Evolutionary conservation across 495 filamentous ascomycete genomes (phyloP).

Genomic region (Annulohypoxylon maeteangense): DNA sequence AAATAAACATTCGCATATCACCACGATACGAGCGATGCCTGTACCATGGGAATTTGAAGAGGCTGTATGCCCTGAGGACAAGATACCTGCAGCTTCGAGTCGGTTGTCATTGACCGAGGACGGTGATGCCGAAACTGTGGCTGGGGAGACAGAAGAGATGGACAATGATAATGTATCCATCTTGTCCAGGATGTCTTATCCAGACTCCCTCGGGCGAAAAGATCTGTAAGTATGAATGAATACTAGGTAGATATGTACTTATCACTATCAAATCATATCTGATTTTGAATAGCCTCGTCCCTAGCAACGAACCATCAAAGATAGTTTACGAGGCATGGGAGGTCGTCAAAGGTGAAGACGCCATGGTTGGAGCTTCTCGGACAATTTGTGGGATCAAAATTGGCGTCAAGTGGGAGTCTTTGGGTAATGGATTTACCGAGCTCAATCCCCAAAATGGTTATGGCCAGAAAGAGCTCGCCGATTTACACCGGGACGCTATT

Average conservation of each 20-base stretch:
- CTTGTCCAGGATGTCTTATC: conserved; percentile 27
- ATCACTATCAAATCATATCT: not conserved
- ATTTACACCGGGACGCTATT: conserved; percentile 32
- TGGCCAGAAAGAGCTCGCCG: conserved; percentile 37
- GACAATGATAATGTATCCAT: conserved; percentile 21
- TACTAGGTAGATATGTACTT: too few species aligned
- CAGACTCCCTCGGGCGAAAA: conserved; percentile 22
- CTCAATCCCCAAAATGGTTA: conserved; percentile 17
- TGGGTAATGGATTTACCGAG: conserved; percentile 25
- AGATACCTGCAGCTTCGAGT: not conserved
- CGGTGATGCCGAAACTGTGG: conserved; percentile 16
- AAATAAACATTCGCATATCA: not conserved
- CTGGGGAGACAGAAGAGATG: conserved; percentile 1
- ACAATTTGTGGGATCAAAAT: conserved; percentile 34
- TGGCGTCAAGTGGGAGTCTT: conserved; percentile 21
- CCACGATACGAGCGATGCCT: conserved; percentile 8
- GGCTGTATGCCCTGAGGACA: not conserved
- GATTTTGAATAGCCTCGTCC: conserved; percentile 17
- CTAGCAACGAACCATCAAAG: conserved; percentile 20
- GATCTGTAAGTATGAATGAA: conserved; percentile 17
- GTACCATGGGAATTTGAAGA: not conserved
- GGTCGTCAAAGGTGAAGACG: conserved; percentile 4
- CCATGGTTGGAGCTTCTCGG: conserved; percentile 23
- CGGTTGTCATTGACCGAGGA: conserved; percentile 19
- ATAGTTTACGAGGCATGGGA: conserved; percentile 33